Evolutionary conservation across 228 moss, liverwort and hornwort species (phyloP).

Genomic region (Sphagnum fallax): DNA sequence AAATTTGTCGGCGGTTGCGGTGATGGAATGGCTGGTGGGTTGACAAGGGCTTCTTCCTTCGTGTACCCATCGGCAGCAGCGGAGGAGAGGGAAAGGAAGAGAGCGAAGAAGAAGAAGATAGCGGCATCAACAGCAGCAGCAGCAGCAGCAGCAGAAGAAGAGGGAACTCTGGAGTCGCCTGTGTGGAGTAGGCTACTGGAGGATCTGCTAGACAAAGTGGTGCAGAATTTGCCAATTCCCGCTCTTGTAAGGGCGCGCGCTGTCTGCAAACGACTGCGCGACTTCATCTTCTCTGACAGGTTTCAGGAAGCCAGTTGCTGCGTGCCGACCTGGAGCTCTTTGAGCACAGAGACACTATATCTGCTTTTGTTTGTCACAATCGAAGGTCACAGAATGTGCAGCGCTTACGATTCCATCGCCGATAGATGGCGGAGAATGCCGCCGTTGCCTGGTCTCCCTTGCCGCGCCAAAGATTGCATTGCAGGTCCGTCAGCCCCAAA

Average conservation of each 20-base stretch:
- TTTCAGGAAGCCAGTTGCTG: constrained; percentile 9
- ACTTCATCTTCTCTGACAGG: constrained; percentile 18
- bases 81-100: too few relatives aligned
- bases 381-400: constrained; percentile 14
- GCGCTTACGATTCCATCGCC: constrained; percentile 6
- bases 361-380: constrained; percentile 18
- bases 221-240: constrained; percentile 15
- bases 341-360: constrained; percentile 7
- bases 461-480: constrained; percentile 15
- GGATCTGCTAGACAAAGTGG: constrained; percentile 19
- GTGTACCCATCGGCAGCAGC: too few relatives aligned
- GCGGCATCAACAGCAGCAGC: too few relatives aligned
- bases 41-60: too few relatives aligned
- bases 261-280: constrained; percentile 14
- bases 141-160: too few relatives aligned
- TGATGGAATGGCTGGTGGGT: too few relatives aligned
- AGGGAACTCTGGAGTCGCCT: too few relatives aligned
- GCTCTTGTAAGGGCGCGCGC: constrained; percentile 10
- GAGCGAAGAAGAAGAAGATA: too few relatives aligned
- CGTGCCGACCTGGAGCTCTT: constrained; percentile 11
- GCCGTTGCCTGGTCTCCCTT: constrained; percentile 9
- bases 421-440: constrained; percentile 14
- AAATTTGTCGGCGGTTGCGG: too few relatives aligned
- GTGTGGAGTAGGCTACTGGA: constrained; percentile 1
- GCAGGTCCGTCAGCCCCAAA: constrained; percentile 10